Evolutionary conservation across 2,329 filamentous ascomycete genomes (phyloP), one percentile per base, ranked within the genome.

Genomic region (Macrophomina pseudophaseolina): DNA sequence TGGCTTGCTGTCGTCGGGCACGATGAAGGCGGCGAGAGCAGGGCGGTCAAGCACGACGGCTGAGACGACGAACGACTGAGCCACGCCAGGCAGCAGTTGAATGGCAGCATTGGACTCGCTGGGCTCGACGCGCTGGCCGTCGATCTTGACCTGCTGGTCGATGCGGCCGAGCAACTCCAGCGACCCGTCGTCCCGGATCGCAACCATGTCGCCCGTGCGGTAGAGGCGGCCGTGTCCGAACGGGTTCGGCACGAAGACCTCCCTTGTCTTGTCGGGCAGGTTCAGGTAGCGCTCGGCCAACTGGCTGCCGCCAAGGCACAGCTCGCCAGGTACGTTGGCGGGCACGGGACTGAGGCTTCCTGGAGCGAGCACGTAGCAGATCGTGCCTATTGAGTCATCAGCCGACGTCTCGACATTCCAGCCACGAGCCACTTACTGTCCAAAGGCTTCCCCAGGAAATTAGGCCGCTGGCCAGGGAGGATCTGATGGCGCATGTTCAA

Each of bases 241-340:
- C 1, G 68, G 68, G 38, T 69, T 70, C 6, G 62, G 32, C 14
- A 70, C 38, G 62, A 70, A 70, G 23, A 32, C 52, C 11, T 18
- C 18, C 4, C 33, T 28, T 9, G 68, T 70, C n/a, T 49, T 32
- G 23, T 67, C 63, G 14, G 42, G 18, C 16, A 32, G n/a, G 40
- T 69, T 66, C 3, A 69, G 63, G 49, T 70, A 70, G 9, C 68
- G 68, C 23, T 16, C 30, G 6, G 65, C 68, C 28, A 70, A 42
- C 38, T 70, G 68, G 32, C 38, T 44, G 18, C 68, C 68, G 1
- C 91, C 91, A 23, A 96, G 82, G 3, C 88, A 91, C 30, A 96
- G 85, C 75, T 96, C 93, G 6, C 91, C 91, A 2, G 42, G 18
- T 9, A 67, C 38, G 4, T 68, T 67, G 2, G 52, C 8, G 4